Evolutionary conservation across 1,139 yeast species (phyloP).

Genomic region (Magnusiomyces ingens): DNA sequence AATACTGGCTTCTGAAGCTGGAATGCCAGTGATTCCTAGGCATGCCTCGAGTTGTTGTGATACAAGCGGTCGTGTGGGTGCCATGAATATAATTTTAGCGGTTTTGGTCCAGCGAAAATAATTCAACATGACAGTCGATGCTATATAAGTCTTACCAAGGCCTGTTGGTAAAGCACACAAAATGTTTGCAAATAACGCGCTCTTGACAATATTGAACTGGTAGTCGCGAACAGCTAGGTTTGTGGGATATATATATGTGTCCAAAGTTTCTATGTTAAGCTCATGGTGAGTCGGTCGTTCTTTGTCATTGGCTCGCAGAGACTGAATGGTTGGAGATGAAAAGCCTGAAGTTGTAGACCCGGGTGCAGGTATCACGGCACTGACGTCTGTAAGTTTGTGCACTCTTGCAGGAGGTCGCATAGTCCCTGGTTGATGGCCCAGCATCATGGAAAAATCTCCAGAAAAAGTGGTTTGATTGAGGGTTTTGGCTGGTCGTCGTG

Average conservation of each 20-base stretch:
- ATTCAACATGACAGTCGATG: slow-evolving; percentile 88
- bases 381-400: neutral
- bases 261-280: slow-evolving; percentile 39
- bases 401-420: slow-evolving; percentile 1
- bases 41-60: slow-evolving; percentile 97
- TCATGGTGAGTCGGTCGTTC: slow-evolving; percentile 33
- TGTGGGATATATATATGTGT: slow-evolving; percentile 71
- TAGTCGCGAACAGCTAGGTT: slow-evolving; percentile 81
- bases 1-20: slow-evolving; percentile 69
- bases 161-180: slow-evolving; percentile 96
- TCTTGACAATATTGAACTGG: slow-evolving; percentile 70
- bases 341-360: neutral
- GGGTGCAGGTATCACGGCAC: neutral
- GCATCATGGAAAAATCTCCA: slow-evolving; percentile 1
- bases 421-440: slow-evolving; percentile 6
- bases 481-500: neutral
- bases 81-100: slow-evolving; percentile 84
- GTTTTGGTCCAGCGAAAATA: slow-evolving; percentile 74
- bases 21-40: slow-evolving; percentile 78
- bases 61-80: slow-evolving; percentile 96
- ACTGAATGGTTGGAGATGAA: neutral
- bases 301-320: neutral
- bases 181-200: slow-evolving; percentile 65
- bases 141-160: slow-evolving; percentile 93
- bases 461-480: slow-evolving; percentile 3